Evolutionary conservation across 129 eudicot species (phyloP).

Genomic region (Deinandra increscens): DNA sequence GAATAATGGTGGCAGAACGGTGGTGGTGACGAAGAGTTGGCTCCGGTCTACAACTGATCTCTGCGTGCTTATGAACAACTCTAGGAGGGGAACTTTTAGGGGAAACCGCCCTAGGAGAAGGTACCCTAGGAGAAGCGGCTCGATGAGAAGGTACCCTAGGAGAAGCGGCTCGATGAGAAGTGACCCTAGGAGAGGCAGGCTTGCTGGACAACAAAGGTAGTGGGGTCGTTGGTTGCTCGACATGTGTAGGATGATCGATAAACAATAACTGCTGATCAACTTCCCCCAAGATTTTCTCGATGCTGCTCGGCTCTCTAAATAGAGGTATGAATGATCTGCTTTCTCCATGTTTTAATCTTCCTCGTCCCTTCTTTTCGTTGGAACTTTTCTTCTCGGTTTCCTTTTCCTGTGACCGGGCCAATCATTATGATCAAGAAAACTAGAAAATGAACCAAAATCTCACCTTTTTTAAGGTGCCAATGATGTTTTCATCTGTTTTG

Average conservation of each 20-base stretch:
- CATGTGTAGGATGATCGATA: slow-evolving; percentile 48
- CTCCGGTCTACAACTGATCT: slow-evolving; percentile 55
- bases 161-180: slow-evolving; percentile 40
- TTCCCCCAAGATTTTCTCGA: slow-evolving; percentile 94
- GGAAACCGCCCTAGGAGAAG: slow-evolving; percentile 48
- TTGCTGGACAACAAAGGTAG: slow-evolving; percentile 32
- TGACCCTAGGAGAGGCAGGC: slow-evolving; percentile 43
- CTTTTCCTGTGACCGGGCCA: slow-evolving; percentile 48
- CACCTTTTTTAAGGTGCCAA: neutral
- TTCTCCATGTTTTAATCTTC: slow-evolving; percentile 64
- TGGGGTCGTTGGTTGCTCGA: slow-evolving; percentile 41
- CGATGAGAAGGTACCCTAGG: slow-evolving; percentile 37
- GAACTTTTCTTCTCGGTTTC: slow-evolving; percentile 57
- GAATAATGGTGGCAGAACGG: slow-evolving; percentile 77
- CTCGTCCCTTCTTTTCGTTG: slow-evolving; percentile 60
- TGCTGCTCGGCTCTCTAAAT: slow-evolving; percentile 91
- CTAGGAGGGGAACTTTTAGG: slow-evolving; percentile 41
- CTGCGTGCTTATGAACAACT: slow-evolving; percentile 32
- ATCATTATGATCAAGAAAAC: slow-evolving; percentile 4
- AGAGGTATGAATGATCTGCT: slow-evolving; percentile 78
- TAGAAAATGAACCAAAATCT: slow-evolving; percentile 5
- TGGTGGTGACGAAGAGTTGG: slow-evolving; percentile 64
- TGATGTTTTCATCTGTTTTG: neutral
- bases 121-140: slow-evolving; percentile 38
- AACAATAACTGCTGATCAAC: slow-evolving; percentile 61